Percentiles rank a stretch among this genome's conserved stretches.
Conservation (phyloP, 345 rosid species). For the Aurinia saxatilis region DNA sequence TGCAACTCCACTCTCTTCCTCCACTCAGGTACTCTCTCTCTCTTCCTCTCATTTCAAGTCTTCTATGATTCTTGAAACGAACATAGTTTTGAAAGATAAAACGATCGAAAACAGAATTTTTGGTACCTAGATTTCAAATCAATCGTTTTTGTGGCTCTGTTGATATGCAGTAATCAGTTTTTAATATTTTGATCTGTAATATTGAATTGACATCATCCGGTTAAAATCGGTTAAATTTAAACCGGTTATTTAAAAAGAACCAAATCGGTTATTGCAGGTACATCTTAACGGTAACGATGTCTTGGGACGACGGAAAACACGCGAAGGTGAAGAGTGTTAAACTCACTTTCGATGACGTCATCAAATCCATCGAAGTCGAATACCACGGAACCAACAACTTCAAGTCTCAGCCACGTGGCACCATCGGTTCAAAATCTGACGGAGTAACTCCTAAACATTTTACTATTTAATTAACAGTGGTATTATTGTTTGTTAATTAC, state of each 20-base stretch:
- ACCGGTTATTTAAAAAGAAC: neutral
- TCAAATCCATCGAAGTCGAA: slow-evolving; percentile 14
- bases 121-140: no score
- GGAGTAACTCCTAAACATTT: no score
- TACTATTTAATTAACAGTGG: slow-evolving; percentile 1
- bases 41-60: neutral
- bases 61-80: neutral
- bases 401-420: slow-evolving; percentile 11
- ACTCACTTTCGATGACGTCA: slow-evolving; percentile 15
- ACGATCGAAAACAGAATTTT: no score
- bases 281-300: neutral
- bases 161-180: neutral
- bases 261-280: neutral
- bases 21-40: neutral
- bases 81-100: no score
- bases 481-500: neutral
- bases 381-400: neutral
- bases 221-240: neutral
- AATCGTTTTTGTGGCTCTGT: no score
- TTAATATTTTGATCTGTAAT: neutral
- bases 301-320: slow-evolving; percentile 30
- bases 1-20: neutral
- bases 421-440: slow-evolving; percentile 4
- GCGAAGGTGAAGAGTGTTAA: slow-evolving; percentile 7
- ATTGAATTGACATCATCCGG: neutral